Evolutionary conservation across 495 filamentous ascomycete genomes (phyloP), one percentile per base, ranked within the genome.

Genomic region (Pseudomonodictys pantanalensis): DNA sequence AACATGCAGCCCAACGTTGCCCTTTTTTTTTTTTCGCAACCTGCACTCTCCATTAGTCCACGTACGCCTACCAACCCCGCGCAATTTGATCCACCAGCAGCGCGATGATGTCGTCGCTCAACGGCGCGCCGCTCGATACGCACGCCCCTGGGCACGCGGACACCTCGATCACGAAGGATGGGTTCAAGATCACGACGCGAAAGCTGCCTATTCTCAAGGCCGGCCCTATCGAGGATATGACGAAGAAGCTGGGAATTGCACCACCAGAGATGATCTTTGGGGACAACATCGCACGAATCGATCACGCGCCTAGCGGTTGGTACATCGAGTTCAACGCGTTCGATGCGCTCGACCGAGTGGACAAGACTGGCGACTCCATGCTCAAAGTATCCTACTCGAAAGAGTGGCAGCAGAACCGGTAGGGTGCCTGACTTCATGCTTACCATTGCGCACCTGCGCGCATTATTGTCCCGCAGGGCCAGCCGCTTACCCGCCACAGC

Each of bases 241-340:
- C 83, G 17, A 73, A 78, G 49, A 81, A 82, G 44, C 81, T 98
- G 11, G 84, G 85, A 12, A 95, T 98, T 72, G 79, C 91, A 11
- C 85, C 90, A 6, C 93, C 95, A 1, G 93, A 98, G 75, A 98
- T 98, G 93, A 98, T 98, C 32, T 98, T 98, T 67, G 93, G 93
- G 29, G 91, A 98, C 75, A 98, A 98, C 73, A 77, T 83, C 29
- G 85, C 95, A 23, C 71, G 78, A 2, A 80, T 98, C 23, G 79
- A 84, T 54, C 90, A 97, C 72, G 52, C 74, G 20, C 76, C 77
- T 18, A 83, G 77, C 55, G 83, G 83, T 7, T 97, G 91, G 89
- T 72, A 75, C 3, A 79, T 97, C 50, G 69, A 76, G 12, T 98
- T 98, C 75, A 86, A 87, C 62, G 87, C 95, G 17, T 86, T 84